These are phyloP conservation scores for Diaporthe ampelina DNA, from an alignment of 2,329 filamentous ascomycete species.

Conservation along the genomic window DNA sequence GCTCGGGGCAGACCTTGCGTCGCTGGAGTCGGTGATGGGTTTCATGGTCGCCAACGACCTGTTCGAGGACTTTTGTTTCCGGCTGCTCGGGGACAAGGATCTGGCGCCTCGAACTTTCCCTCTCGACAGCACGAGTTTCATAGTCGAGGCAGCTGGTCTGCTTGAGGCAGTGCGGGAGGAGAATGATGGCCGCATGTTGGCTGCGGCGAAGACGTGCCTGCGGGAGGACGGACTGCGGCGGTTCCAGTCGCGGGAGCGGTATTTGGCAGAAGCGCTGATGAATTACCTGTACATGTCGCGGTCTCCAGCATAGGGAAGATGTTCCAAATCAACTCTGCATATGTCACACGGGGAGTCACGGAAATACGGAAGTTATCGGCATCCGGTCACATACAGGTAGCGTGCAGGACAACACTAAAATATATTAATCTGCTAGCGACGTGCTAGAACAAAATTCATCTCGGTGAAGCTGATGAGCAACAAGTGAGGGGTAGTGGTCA, in stretches of 20 bases:
- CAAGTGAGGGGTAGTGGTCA: no score
- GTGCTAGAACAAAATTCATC: no score
- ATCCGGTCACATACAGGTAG: no score
- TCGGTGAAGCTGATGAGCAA: no score
- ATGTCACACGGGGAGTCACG: background rate
- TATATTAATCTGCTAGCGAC: no score
- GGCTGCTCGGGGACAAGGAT: slow-evolving; percentile 7
- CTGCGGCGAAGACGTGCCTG: background rate
- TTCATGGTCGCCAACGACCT: slow-evolving; percentile 44
- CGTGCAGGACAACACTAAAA: no score
- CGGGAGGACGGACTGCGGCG: slow-evolving; percentile 17
- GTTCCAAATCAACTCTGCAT: background rate
- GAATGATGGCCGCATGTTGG: slow-evolving; percentile 1
- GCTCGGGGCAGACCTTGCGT: slow-evolving; percentile 28
- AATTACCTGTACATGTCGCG: slow-evolving; percentile 13
- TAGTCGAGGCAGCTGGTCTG: slow-evolving; percentile 4
- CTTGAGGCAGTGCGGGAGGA: slow-evolving; percentile 7
- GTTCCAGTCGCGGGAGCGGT: slow-evolving; percentile 1
- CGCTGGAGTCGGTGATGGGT: slow-evolving; percentile 41
- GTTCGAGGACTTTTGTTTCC: slow-evolving; percentile 45
- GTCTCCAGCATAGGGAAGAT: background rate
- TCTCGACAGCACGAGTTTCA: background rate
- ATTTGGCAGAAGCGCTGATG: slow-evolving; percentile 11
- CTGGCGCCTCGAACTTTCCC: background rate
- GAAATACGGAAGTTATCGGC: background rate